Evolutionary conservation across 805 yeast species (phyloP).

Genomic region (Suhomyces prunicola): DNA sequence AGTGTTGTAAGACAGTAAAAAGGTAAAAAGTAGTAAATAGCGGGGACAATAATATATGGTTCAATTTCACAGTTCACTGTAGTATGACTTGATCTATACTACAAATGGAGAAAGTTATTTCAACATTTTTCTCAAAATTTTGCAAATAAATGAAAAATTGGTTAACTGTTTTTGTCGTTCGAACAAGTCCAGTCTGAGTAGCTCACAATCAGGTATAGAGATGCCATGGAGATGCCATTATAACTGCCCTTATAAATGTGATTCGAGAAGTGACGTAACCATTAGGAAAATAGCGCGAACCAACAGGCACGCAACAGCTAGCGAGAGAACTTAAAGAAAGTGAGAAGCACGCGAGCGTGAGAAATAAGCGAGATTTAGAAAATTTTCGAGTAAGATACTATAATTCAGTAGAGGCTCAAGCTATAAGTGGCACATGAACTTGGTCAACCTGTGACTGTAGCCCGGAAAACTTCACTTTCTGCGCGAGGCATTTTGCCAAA

Average conservation of each 20-base stretch:
- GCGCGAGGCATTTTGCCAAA: background rate
- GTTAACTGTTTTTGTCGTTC: no score
- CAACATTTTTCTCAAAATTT: no score
- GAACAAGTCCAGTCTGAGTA: no score
- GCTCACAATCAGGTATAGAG: no score
- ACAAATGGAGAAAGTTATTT: no score
- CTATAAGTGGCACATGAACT: background rate
- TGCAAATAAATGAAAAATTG: no score
- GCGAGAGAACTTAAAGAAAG: background rate
- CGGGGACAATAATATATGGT: background rate
- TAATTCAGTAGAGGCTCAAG: background rate
- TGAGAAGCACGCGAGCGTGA: background rate
- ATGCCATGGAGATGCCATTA: no score
- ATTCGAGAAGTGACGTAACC: no score
- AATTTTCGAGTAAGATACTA: background rate
- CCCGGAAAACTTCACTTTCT: background rate
- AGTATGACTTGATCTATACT: no score
- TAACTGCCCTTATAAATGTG: no score
- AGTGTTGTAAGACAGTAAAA: background rate
- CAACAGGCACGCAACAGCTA: background rate
- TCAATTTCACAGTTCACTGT: no score
- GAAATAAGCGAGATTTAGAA: background rate
- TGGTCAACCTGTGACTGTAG: background rate
- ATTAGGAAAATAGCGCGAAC: background rate
- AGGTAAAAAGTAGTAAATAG: background rate